Evolutionary conservation across 805 yeast species (phyloP), one percentile per base, ranked within the genome.

Genomic region (Ogataea salicorniae): DNA sequence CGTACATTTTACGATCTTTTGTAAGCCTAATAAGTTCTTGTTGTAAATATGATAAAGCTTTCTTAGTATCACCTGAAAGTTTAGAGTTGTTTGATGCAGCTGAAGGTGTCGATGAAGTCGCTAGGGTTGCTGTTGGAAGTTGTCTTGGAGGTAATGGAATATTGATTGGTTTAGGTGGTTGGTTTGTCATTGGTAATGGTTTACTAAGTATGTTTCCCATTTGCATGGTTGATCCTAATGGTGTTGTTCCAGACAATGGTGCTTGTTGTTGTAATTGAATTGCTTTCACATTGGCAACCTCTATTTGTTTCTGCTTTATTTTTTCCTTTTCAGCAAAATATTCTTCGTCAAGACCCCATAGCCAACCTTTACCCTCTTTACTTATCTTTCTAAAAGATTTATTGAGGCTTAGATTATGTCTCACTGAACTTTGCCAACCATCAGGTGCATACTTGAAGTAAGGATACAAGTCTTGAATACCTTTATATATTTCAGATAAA

Each of bases 361-460:
- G 69, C 95, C 96, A 91, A 48, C 96, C 96, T 63, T 86, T 86
- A n/a, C 95, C 94, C 57, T 87, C 94, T 50, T 85, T 84, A 36
- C 89, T 81, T 15, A 86, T 83, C 60, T 86, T 86, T 45, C 80
- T 75, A 70, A 92, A 94, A 6, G 92, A 83, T 67, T 88, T 89
- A 67, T 90, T 90, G 55, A 89, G 73, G 20, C 92, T 84, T 37
- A 94, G 72, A 58, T 90, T 91, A 68, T 94, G 99, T 44, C 95
- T 78, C 17, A 94, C 95, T 0, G 95, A 81, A 60, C 87, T 84
- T 69, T 94, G 99, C 99, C 99, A 94, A 3, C 98, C 98, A 64
- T 90, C 96, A 0, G 95, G 92, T 59, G 97, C 91, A 67, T 88
- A 92, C 58, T 83, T 79, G 68, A 88, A 94, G 69, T 87, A 94